Conservation (phyloP, 148 eudicot species). For the Fagopyrum tataricum region DNA sequence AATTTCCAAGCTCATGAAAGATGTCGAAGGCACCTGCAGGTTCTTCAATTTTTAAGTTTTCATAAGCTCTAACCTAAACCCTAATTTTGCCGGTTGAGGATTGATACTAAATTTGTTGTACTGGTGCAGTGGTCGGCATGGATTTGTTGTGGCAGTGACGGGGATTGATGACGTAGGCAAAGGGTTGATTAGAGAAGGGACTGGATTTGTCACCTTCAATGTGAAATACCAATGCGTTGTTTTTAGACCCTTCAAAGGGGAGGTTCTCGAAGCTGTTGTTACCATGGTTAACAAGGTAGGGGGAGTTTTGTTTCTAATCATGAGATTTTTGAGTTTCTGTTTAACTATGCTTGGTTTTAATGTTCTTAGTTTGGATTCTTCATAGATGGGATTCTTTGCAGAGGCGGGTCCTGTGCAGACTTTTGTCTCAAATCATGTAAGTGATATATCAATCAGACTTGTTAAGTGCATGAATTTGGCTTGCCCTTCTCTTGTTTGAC, state of each 20-base stretch:
- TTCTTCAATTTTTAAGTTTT: constrained; percentile 13
- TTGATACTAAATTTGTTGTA: background rate
- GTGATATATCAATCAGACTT: constrained; percentile 11
- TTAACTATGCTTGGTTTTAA: background rate
- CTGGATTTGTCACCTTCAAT: constrained; percentile 90
- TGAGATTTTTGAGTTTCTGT: background rate
- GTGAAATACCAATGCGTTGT: constrained; percentile 91
- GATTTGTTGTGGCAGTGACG: constrained; percentile 86
- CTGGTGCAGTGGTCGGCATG: constrained; percentile 70
- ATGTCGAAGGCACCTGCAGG: constrained; percentile 99
- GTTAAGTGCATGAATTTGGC: background rate
- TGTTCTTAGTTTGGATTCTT: background rate
- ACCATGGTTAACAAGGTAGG: constrained; percentile 94
- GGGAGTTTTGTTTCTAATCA: background rate
- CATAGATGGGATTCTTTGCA: constrained; percentile 97
- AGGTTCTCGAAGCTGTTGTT: constrained; percentile 90
- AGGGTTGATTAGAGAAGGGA: constrained; percentile 85
- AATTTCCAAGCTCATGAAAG: constrained; percentile 80
- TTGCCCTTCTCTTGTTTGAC: background rate
- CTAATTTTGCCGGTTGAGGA: background rate
- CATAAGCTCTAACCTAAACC: background rate
- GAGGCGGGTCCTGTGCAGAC: constrained; percentile 97
- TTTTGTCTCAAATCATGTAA: constrained; percentile 90
- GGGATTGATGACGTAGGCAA: constrained; percentile 85
- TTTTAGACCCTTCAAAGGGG: constrained; percentile 91